phyloP scores from a whole-genome alignment of 2,329 filamentous ascomycete genomes.

The Stylonectria norvegica region DNA sequence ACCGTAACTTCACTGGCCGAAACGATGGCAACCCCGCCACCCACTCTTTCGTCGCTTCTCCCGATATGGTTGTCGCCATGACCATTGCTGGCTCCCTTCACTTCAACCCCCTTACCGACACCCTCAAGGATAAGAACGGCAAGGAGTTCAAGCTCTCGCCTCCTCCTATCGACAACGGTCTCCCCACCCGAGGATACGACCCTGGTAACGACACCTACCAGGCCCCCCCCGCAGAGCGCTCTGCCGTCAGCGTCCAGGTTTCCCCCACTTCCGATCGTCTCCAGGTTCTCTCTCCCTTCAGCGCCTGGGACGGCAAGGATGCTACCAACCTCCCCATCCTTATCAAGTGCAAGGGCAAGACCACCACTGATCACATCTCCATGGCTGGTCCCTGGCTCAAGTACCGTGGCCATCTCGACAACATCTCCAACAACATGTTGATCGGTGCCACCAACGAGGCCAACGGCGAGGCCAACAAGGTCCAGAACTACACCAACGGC shows the following conservation, averaged over 20 bases:
- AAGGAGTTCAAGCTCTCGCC: conserved; percentile 88
- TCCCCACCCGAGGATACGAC: conserved; percentile 82
- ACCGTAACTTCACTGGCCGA: conserved; percentile 98
- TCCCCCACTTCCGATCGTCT: conserved; percentile 90
- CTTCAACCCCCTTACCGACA: conserved; percentile 95
- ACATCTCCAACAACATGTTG: conserved; percentile 99
- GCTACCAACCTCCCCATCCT: conserved; percentile 79
- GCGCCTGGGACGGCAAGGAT: conserved; percentile 90
- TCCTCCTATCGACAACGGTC: conserved; percentile 73
- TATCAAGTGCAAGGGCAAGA: conserved; percentile 97
- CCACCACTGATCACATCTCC: conserved; percentile 98
- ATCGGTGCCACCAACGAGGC: conserved; percentile 95
- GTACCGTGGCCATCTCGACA: conserved; percentile 98
- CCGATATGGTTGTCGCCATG: conserved; percentile 84
- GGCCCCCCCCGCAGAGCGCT: conserved; percentile 79
- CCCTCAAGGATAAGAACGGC: conserved; percentile 89
- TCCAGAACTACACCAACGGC: conserved; percentile 84
- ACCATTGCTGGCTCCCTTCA: conserved; percentile 77
- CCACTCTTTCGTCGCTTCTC: conserved; percentile 88
- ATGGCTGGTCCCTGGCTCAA: conserved; percentile 96
- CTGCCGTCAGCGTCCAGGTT: conserved; percentile 71
- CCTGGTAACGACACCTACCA: conserved; percentile 93
- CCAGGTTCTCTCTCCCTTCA: conserved; percentile 83
- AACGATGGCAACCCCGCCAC: conserved; percentile 96
- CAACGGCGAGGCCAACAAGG: conserved; percentile 96